Base-by-base conservation (phyloP, 2,329 filamentous ascomycete species). In the Botrytis pseudocinerea region DNA sequence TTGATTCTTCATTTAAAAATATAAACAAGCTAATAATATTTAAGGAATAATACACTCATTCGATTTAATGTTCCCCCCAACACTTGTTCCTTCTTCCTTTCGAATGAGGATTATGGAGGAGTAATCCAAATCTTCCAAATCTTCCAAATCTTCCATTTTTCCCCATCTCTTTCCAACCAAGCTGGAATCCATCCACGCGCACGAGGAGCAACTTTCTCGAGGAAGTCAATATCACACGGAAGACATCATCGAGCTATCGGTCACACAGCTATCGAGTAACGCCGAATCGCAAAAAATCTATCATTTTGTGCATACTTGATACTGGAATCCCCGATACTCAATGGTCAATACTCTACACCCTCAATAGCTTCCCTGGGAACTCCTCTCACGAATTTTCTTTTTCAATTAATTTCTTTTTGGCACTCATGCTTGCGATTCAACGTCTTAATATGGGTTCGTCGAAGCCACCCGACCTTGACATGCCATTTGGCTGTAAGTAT, bases 401-500 rank as follows among this genome's bases (percentile, higher is more conserved):
- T n/a, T 18, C 25, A 16, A 22, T 28, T 40, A 63, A 63, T 40
- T 28, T 66, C 51, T 48, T 54, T 38, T 54, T 40, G 54, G 51
- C 54, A 59, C 70, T 82, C 85, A 89, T 89, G 87, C 86, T 88
- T 79, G 86, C 85, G 78, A 81, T 87, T 82, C 85, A 86, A 80
- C 85, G 82, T 85, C 85, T 75, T 81, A 87, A 83, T 81, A 90
- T 90, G 88, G 87, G 84, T 86, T 87, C 87, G 83, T 85, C 84
- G 83, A 86, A 86, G 83, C 85, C 85, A 81, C 84, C 86, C 78
- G 85, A 88, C 78, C 83, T 85, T 73, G 85, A 87, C 76, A 83
- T 88, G 80, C 88, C 89, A 54, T 92, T 92, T 85, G 91, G 90
- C 79, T 92, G 90, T 92, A 86, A 78, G 90, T 87, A 64, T 69